These are phyloP conservation scores for Mycena leptocephala DNA, from an alignment of 768 basidiomycete species.

Conservation along the genomic window DNA sequence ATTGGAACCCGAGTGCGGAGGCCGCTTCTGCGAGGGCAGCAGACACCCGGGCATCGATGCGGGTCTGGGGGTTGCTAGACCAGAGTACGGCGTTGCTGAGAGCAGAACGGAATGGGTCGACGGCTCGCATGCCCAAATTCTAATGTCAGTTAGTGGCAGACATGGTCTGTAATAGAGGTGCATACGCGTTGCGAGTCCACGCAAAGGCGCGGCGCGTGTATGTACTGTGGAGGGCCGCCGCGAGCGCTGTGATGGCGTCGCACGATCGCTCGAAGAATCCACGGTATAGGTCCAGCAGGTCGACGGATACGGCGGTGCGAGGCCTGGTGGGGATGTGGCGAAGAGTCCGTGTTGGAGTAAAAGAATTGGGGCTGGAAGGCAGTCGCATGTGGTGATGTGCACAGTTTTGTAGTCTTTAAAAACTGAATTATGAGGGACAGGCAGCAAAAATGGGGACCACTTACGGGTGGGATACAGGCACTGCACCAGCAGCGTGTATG, in stretches of 20 bases:
- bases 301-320: slow-evolving; percentile 31
- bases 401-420: neutral
- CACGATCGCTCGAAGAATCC: slow-evolving; percentile 34
- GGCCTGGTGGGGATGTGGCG: slow-evolving; percentile 31
- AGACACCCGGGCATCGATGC: no score
- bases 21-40: no score
- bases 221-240: slow-evolving; percentile 28
- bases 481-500: no score
- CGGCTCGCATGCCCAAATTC: no score
- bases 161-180: no score
- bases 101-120: slow-evolving; percentile 43
- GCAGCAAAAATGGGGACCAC: neutral
- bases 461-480: neutral
- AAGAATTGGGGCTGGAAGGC: no score
- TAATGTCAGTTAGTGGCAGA: neutral
- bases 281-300: slow-evolving; percentile 30
- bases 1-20: no score
- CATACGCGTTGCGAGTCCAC: neutral
- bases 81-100: no score
- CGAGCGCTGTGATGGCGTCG: slow-evolving; percentile 38
- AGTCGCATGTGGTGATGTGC: neutral
- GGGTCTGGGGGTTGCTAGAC: no score
- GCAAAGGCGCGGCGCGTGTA: slow-evolving; percentile 25
- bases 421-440: neutral
- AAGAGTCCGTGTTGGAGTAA: slow-evolving; percentile 35